These are phyloP conservation scores for Aureobasidium sp. DNA, from an alignment of 2,329 filamentous ascomycete species.

Conservation along the genomic window DNA sequence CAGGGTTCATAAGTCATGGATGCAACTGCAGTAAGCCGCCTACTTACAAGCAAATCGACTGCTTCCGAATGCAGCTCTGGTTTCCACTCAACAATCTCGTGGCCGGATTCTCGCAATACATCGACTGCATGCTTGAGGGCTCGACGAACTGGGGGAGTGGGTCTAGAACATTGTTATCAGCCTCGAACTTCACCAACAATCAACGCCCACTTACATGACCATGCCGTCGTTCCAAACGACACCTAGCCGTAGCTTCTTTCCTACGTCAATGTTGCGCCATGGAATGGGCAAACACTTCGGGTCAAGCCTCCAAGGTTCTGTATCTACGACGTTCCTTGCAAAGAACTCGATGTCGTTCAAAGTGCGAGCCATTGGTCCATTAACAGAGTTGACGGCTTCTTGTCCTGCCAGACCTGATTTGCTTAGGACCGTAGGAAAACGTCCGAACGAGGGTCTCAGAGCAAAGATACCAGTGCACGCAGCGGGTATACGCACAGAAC, in stretches of 20 bases:
- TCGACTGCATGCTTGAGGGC: slow-evolving; percentile 50
- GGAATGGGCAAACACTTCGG: slow-evolving; percentile 48
- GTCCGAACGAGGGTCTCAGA: slow-evolving; percentile 50
- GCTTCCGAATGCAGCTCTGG: slow-evolving; percentile 47
- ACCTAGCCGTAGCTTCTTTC: slow-evolving; percentile 52
- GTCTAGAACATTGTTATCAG: slow-evolving; percentile 26
- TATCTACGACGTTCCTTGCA: slow-evolving; percentile 34
- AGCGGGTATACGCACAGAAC: slow-evolving; percentile 50
- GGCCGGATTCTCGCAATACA: slow-evolving; percentile 44
- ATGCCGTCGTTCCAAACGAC: slow-evolving; percentile 54
- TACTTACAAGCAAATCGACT: slow-evolving; percentile 42
- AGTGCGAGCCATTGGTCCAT: slow-evolving; percentile 54
- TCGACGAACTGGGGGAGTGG: slow-evolving; percentile 53
- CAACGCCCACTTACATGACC: slow-evolving; percentile 32
- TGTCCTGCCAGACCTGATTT: slow-evolving; percentile 57
- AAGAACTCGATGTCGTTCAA: slow-evolving; percentile 46
- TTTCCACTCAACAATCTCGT: slow-evolving; percentile 53
- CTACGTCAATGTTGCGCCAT: slow-evolving; percentile 41
- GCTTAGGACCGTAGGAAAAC: slow-evolving; percentile 51
- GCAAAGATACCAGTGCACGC: slow-evolving; percentile 54
- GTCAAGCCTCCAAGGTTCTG: slow-evolving; percentile 47
- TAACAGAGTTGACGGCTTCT: slow-evolving; percentile 57
- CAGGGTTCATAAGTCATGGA: neutral
- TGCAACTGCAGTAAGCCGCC: neutral
- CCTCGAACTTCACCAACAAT: neutral